A percentile compares a stretch with the other conserved stretches of the same genome.
Conservation (phyloP, 129 eudicot genomes). For the Flaveria sonorensis region DNA sequence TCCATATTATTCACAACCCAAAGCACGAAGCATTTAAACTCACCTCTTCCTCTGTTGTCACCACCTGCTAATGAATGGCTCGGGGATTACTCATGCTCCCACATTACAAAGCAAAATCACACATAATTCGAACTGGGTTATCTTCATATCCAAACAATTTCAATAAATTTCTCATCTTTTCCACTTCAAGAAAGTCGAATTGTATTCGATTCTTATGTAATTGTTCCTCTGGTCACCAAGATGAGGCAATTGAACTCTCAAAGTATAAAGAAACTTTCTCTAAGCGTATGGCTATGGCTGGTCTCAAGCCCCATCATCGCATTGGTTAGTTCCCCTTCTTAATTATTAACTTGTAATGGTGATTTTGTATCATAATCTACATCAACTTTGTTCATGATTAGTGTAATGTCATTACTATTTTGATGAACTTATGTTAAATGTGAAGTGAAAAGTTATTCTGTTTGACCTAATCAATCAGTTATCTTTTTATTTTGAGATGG, state of each 20-base stretch:
- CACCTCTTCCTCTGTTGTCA: neutral
- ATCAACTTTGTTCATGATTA: neutral
- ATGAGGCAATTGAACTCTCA: conserved; percentile 36
- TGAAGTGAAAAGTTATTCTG: neutral
- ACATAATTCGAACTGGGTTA: conserved; percentile 29
- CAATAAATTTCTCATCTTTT: conserved; percentile 17
- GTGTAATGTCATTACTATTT: neutral
- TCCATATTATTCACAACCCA: neutral
- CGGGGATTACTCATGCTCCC: conserved; percentile 37
- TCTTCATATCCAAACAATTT: conserved; percentile 16
- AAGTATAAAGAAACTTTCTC: conserved; percentile 53
- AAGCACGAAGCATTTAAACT: neutral
- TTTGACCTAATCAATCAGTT: neutral
- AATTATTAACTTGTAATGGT: neutral
- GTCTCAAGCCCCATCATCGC: conserved; percentile 80
- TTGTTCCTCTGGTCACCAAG: conserved; percentile 33
- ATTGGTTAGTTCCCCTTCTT: conserved; percentile 45
- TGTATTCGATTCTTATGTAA: conserved; percentile 32
- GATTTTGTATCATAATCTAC: neutral
- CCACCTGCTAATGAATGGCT: conserved; percentile 33
- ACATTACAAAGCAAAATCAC: conserved; percentile 28
- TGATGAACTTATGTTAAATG: neutral
- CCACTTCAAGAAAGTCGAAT: conserved; percentile 23
- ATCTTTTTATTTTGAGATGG: neutral
- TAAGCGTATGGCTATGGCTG: conserved; percentile 69